Conservation (phyloP, 2,329 filamentous ascomycete species). For the Plenodomus tracheiphilus region DNA sequence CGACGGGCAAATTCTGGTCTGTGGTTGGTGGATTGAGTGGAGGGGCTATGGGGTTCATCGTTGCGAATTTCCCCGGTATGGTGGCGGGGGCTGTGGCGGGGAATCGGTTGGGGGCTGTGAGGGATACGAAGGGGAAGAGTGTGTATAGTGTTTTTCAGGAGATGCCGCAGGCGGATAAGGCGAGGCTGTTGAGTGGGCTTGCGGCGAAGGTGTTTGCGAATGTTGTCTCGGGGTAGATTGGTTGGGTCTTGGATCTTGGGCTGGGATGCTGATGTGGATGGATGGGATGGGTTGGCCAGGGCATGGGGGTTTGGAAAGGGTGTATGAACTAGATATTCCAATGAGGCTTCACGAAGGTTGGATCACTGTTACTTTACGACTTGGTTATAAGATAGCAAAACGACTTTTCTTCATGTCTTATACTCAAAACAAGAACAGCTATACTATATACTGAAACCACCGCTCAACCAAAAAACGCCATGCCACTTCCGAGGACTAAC, state of each 20-base stretch:
- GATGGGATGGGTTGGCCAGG: neutral
- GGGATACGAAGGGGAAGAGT: constrained; percentile 91
- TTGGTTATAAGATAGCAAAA: neutral
- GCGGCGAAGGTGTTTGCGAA: constrained; percentile 86
- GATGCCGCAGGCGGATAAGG: constrained; percentile 79
- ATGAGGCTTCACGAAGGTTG: neutral
- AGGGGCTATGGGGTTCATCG: constrained; percentile 89
- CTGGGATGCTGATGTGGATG: constrained; percentile 2
- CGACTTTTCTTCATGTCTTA: neutral
- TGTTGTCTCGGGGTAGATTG: constrained; percentile 54
- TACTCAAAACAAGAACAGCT: neutral
- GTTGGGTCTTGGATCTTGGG: constrained; percentile 1
- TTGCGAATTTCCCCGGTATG: constrained; percentile 87
- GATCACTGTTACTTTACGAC: neutral
- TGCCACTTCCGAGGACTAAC: neutral
- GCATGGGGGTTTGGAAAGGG: neutral
- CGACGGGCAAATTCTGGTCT: constrained; percentile 81
- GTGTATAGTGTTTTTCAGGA: constrained; percentile 92
- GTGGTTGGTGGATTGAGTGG: constrained; percentile 84
- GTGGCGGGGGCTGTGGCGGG: constrained; percentile 90
- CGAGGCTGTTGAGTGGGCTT: constrained; percentile 78
- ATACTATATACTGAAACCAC: neutral
- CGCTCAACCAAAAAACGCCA: neutral
- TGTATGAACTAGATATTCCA: neutral
- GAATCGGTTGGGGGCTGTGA: constrained; percentile 84